These are phyloP conservation scores for Colletotrichum lupini DNA, from an alignment of 2,329 filamentous ascomycete genomes.

Conservation along the genomic window DNA sequence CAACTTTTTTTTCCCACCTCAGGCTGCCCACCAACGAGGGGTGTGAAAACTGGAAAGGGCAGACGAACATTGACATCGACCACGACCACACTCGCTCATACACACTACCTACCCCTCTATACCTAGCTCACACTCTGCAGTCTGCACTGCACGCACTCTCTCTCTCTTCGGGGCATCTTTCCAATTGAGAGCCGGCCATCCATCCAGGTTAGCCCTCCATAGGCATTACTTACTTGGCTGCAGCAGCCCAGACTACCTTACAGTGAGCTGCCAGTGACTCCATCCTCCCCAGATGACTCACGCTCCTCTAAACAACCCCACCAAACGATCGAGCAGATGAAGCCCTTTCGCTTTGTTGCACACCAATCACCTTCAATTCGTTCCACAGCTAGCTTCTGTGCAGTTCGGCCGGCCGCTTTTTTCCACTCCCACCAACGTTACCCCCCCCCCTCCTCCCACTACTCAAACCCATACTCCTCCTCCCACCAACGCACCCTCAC, in stretches of 20 bases:
- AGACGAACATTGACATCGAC: conserved; percentile 4
- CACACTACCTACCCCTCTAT: conserved; percentile 2
- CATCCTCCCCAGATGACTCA: conserved; percentile 34
- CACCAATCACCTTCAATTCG: conserved; percentile 36
- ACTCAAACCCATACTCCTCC: conserved; percentile 3
- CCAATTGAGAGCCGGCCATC: background rate
- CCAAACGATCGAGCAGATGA: conserved; percentile 34
- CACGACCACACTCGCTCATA: background rate
- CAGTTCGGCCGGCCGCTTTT: conserved; percentile 36
- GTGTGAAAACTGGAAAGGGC: background rate
- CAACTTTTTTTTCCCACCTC: background rate
- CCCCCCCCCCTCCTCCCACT: conserved; percentile 30
- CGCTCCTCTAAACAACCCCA: conserved; percentile 28
- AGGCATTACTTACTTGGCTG: background rate
- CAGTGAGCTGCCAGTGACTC: background rate
- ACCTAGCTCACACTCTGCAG: background rate
- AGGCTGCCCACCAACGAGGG: background rate
- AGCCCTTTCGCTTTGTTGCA: conserved; percentile 34
- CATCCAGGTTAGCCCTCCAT: background rate
- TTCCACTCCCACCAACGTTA: conserved; percentile 28
- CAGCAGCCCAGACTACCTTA: background rate
- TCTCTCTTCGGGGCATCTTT: background rate
- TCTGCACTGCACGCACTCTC: background rate
- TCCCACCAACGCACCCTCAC: conserved; percentile 26
- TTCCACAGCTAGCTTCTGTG: conserved; percentile 37